phyloP scores from a whole-genome alignment of 352 stramenopile species.

The Globisporangium perplexum region DNA sequence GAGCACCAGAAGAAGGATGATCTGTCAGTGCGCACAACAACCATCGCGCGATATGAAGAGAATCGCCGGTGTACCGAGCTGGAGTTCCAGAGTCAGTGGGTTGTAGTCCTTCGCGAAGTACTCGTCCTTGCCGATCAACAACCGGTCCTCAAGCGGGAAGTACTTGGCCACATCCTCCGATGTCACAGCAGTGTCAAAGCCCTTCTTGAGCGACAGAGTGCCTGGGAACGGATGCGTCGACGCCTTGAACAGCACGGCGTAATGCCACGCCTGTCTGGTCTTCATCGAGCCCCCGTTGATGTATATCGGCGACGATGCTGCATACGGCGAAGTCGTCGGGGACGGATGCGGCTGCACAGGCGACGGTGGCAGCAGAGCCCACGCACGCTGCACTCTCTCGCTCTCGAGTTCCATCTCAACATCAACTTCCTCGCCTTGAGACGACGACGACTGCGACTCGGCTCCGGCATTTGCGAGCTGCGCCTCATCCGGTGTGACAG shows the following conservation, averaged over 20 bases:
- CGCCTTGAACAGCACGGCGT: conserved; percentile 66
- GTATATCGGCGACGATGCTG: conserved; percentile 13
- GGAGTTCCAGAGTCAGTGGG: conserved; percentile 26
- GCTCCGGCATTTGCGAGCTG: neutral
- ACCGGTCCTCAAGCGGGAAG: conserved; percentile 50
- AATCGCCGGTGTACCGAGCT: conserved; percentile 27
- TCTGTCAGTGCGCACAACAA: neutral
- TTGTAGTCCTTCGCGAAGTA: conserved; percentile 50
- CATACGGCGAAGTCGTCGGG: neutral
- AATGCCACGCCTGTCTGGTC: conserved; percentile 57
- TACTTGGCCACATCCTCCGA: conserved; percentile 50
- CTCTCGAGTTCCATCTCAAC: conserved; percentile 4
- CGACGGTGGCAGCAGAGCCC: conserved; percentile 3
- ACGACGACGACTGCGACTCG: neutral
- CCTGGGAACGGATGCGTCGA: conserved; percentile 47
- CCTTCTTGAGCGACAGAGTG: conserved; percentile 34
- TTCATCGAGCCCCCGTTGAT: conserved; percentile 21
- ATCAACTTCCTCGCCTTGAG: neutral
- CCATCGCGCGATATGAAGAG: neutral
- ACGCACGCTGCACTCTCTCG: neutral
- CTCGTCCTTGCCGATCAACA: conserved; percentile 50
- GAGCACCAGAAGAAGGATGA: neutral
- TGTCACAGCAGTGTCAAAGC: conserved; percentile 20
- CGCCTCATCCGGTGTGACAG: neutral
- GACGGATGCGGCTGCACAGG: neutral